Conservation (phyloP, 2,329 filamentous ascomycete genomes). For the Alternaria angustiovoidea region DNA sequence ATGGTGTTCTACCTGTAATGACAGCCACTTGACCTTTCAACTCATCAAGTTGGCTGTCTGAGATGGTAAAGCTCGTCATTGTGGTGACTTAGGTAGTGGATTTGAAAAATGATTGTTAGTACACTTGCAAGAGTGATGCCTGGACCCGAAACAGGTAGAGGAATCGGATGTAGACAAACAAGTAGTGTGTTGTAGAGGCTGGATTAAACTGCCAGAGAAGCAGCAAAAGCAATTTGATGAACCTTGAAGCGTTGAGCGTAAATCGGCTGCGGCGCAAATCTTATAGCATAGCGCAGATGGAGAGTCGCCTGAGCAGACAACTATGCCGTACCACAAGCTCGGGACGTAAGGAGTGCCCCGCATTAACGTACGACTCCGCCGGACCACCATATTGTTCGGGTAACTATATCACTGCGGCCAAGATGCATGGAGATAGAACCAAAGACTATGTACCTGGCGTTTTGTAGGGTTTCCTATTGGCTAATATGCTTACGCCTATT, state of each 20-base stretch:
- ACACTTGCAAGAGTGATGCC: neutral
- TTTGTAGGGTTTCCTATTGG: neutral
- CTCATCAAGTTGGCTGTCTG: constrained; percentile 53
- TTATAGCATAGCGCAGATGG: neutral
- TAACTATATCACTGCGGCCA: neutral
- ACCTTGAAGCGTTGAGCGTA: neutral
- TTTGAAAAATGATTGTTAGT: neutral
- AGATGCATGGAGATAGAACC: neutral
- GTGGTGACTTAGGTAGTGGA: neutral
- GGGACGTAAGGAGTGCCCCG: neutral
- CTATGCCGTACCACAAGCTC: neutral
- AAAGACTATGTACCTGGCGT: neutral
- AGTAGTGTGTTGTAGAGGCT: neutral
- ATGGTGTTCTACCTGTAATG: constrained; percentile 56
- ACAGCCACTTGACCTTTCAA: constrained; percentile 62
- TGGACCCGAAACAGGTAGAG: neutral
- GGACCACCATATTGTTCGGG: neutral
- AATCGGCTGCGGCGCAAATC: neutral
- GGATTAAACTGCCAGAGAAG: neutral
- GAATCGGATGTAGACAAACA: neutral
- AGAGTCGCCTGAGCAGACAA: neutral
- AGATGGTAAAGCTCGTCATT: constrained; percentile 55
- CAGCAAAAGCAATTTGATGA: neutral
- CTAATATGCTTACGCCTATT: neutral
- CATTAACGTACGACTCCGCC: neutral